These are phyloP conservation scores for Trypanosoma grayi DNA, from an alignment of 208 protist species.

Conservation along the genomic window DNA sequence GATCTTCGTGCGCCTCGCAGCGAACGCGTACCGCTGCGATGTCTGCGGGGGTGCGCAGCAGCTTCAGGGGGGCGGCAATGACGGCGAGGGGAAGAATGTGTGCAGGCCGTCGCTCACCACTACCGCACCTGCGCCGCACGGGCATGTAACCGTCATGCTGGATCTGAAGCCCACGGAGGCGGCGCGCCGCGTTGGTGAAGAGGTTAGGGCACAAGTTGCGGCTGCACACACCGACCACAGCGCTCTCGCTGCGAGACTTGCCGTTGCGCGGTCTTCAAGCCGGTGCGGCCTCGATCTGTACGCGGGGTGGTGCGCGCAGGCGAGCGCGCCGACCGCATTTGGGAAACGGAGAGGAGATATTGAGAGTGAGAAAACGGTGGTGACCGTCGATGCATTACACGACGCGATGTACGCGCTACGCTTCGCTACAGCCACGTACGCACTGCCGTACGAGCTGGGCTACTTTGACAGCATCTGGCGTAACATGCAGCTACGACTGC, in stretches of 20 bases:
- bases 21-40: not conserved
- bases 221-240: not conserved
- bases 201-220: not conserved
- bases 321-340: not conserved
- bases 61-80: not conserved
- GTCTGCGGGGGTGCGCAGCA: conserved; percentile 9
- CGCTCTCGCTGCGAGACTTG: not conserved
- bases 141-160: not conserved
- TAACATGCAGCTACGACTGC: conserved; percentile 41
- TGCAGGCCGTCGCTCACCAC: not conserved
- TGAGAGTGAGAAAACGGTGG: not conserved
- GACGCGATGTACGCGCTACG: conserved; percentile 49
- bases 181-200: not conserved
- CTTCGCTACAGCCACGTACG: conserved; percentile 71
- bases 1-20: not conserved
- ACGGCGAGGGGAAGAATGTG: not conserved
- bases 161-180: not conserved
- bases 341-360: not conserved
- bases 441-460: conserved; percentile 74
- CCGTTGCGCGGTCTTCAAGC: not conserved
- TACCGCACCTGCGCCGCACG: not conserved
- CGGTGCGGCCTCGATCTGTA: not conserved
- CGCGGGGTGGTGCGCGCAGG: conserved; percentile 3
- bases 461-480: conserved; percentile 57
- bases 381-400: conserved; percentile 7